Percentiles rank a stretch among this genome's conserved stretches.
Conservation (phyloP, 2,329 filamentous ascomycete species). For the Sphaerulina vaccinii region DNA sequence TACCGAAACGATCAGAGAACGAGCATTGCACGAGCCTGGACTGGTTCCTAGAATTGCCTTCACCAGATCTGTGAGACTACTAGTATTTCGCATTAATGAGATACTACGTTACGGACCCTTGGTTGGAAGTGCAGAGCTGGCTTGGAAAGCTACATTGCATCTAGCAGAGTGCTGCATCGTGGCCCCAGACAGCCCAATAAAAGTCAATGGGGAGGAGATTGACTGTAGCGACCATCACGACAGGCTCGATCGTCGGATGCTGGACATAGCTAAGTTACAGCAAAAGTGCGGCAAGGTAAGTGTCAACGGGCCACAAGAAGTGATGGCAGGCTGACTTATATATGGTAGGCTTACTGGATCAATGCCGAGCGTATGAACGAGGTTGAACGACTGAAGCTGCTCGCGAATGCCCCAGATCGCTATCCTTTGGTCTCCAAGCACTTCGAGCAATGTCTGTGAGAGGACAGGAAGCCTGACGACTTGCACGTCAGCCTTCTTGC, state of each 20-base stretch:
- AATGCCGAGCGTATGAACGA: slow-evolving; percentile 3
- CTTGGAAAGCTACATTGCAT: slow-evolving; percentile 5
- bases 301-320: no score
- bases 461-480: not conserved
- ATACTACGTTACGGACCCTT: slow-evolving; percentile 4
- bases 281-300: slow-evolving; percentile 6
- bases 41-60: slow-evolving; percentile 1
- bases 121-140: slow-evolving; percentile 6
- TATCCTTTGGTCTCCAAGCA: slow-evolving; percentile 3
- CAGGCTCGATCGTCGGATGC: slow-evolving; percentile 4
- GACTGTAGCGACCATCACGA: slow-evolving; percentile 4
- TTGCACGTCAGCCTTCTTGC: no score
- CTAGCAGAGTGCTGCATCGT: slow-evolving; percentile 2
- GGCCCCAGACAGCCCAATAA: not conserved
- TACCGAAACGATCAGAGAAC: not conserved
- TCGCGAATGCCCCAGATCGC: not conserved
- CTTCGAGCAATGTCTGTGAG: not conserved
- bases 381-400: slow-evolving; percentile 3
- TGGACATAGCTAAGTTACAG: slow-evolving; percentile 1
- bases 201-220: not conserved
- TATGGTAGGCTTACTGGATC: slow-evolving; percentile 7
- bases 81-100: slow-evolving; percentile 7
- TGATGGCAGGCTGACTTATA: no score
- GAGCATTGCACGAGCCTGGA: not conserved
- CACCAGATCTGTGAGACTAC: not conserved